Evolutionary conservation across 73 alveolate species (phyloP).

Genomic region (Effrenium voratum): DNA sequence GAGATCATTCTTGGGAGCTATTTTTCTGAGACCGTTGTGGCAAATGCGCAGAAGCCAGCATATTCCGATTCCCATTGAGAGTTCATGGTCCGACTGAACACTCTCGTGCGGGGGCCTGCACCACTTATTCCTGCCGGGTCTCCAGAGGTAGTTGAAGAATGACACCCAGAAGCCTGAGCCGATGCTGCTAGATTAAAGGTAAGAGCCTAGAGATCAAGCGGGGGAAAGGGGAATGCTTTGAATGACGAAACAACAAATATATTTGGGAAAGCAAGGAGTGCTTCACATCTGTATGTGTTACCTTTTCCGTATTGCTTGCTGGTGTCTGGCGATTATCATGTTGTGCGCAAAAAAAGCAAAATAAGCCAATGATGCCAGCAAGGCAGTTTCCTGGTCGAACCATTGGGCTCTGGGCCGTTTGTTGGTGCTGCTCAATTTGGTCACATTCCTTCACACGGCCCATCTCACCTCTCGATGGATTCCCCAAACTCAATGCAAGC

Average conservation of each 20-base stretch:
- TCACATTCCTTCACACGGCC: too few relatives aligned
- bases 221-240: too few relatives aligned
- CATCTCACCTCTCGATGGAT: too few relatives aligned
- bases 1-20: neutral
- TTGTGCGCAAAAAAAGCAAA: too few relatives aligned
- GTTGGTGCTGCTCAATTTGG: too few relatives aligned
- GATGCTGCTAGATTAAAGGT: neutral
- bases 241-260: too few relatives aligned
- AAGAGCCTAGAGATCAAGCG: neutral
- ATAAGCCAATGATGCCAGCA: too few relatives aligned
- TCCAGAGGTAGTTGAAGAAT: conserved; percentile 84
- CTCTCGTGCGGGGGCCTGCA: neutral
- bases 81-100: neutral
- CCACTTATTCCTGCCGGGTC: neutral
- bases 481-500: too few relatives aligned
- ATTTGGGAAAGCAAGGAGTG: too few relatives aligned
- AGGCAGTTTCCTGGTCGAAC: neutral
- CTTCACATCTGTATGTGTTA: too few relatives aligned
- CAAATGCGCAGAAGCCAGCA: neutral
- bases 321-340: neutral
- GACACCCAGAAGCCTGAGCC: conserved; percentile 58
- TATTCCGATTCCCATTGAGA: too few relatives aligned
- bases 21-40: neutral
- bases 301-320: neutral
- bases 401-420: too few relatives aligned